Evolutionary conservation across 371 early-diverging fungal genomes (phyloP).

Genomic region (Zopfochytrium polystomum): DNA sequence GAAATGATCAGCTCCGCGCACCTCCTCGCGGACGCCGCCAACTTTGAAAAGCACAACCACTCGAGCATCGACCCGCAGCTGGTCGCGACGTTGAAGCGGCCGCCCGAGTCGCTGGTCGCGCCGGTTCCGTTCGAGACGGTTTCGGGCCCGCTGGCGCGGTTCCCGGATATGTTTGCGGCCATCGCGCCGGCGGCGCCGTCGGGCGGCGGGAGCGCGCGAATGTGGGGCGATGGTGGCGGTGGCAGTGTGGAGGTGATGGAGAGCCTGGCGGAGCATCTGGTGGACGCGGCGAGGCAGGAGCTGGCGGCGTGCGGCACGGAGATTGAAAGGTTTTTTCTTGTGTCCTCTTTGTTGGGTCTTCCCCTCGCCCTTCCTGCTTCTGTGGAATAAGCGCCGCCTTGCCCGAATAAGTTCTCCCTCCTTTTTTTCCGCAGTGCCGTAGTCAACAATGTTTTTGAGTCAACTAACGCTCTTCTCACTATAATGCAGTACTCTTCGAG

Average conservation of each 20-base stretch:
- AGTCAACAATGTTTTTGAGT: too few relatives aligned
- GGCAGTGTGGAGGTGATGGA: conserved; percentile 14
- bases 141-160: conserved; percentile 26
- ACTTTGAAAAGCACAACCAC: conserved; percentile 41
- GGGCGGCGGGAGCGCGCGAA: too few relatives aligned
- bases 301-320: conserved; percentile 16
- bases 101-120: conserved; percentile 37
- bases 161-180: conserved; percentile 36
- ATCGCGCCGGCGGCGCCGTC: too few relatives aligned
- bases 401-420: too few relatives aligned
- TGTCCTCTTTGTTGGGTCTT: too few relatives aligned
- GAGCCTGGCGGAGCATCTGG: conserved; percentile 7
- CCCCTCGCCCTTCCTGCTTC: too few relatives aligned
- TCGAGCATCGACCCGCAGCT: conserved; percentile 34
- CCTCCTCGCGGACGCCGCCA: conserved; percentile 41
- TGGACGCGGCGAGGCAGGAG: conserved; percentile 21
- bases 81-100: conserved; percentile 36
- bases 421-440: too few relatives aligned
- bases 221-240: conserved; percentile 10
- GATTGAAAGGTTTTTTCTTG: conserved; percentile 24
- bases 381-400: too few relatives aligned
- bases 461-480: too few relatives aligned
- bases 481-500: too few relatives aligned
- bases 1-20: conserved; percentile 33
- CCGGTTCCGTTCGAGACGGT: conserved; percentile 25